Base-by-base conservation (phyloP, 345 rosid species). In the Ceriops zippeliana region DNA sequence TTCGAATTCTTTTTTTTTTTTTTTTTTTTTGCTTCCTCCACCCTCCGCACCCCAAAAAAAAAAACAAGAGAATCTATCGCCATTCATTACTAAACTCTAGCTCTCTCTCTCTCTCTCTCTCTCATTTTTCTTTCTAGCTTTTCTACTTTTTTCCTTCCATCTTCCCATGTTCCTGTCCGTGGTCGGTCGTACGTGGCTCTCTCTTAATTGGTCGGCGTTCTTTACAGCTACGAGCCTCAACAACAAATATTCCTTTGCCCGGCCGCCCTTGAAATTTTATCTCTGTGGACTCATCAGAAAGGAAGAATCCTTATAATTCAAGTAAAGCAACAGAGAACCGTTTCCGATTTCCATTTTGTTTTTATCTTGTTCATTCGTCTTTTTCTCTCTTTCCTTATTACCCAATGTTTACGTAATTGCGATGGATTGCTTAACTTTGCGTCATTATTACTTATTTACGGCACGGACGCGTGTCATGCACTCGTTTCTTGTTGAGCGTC, bases 181-280 rank as follows among this genome's bases (percentile, higher is more conserved):
- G 69, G 76, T 64, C 76, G 76, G 82, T 64, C 34, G 26, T 42
- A 65, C 58, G 67, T 68, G 79, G 76, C 69, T 15, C n/a, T 2
- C 19, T n/a, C 26, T 2, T 22, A 21, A 54, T 68, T 79, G 58
- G 62, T 5, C 32, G 11, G 47, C 5, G 15, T 28, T 20, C 67
- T 21, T 63, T 53, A 52, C 46, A 58, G 1, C 47, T 31, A 26
- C 52, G 65, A 52, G 67, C 52, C 63, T 72, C 17, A 22, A 30
- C 66, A 62, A 32, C 47, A 10, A 47, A 70, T 46, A 32, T 17
- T 65, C 61, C 57, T 67, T 79, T 79, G 22, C 61, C 59, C 17
- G 13, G 59, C 16, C 64, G 63, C 26, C 32, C 66, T 19, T 69
- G 71, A 62, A 65, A 17, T 28, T 22, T 22, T 47, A 62, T 66